Evolutionary conservation across 371 early-diverging fungal genomes (phyloP).

Genomic region (Haplosporangium sp.): DNA sequence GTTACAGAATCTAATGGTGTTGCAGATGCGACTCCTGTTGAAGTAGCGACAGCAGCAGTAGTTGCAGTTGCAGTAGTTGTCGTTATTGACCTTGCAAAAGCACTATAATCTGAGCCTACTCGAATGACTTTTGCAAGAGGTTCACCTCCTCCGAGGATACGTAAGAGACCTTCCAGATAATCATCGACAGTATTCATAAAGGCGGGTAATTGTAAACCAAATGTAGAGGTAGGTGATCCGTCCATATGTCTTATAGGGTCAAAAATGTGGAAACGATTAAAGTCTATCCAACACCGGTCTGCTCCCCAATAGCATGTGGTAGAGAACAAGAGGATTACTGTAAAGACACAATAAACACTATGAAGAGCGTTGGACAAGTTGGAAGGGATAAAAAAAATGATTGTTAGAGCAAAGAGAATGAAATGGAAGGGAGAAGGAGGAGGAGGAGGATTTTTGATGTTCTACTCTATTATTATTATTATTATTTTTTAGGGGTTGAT

Average conservation of each 20-base stretch:
- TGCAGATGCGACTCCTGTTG: conserved; percentile 1
- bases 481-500: not conserved
- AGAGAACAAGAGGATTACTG: conserved; percentile 69
- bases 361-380: not conserved
- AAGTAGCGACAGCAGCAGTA: not conserved
- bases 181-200: conserved; percentile 32
- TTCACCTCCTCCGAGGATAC: conserved; percentile 38
- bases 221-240: conserved; percentile 45
- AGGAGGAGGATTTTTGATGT: too few relatives aligned
- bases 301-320: conserved; percentile 80
- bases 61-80: conserved; percentile 10
- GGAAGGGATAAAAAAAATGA: not conserved
- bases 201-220: conserved; percentile 39
- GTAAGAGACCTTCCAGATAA: conserved; percentile 20
- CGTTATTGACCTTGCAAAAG: not conserved
- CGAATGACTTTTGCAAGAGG: conserved; percentile 41
- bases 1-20: conserved; percentile 6
- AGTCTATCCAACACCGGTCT: conserved; percentile 75
- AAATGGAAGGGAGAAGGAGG: not conserved
- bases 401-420: not conserved
- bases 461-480: too few relatives aligned
- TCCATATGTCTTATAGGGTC: conserved; percentile 42
- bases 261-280: conserved; percentile 56
- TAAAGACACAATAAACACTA: conserved; percentile 68
- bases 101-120: conserved; percentile 16